Conservation (phyloP, 1,284 basidiomycete species). For the Moesziomyces sp. region DNA sequence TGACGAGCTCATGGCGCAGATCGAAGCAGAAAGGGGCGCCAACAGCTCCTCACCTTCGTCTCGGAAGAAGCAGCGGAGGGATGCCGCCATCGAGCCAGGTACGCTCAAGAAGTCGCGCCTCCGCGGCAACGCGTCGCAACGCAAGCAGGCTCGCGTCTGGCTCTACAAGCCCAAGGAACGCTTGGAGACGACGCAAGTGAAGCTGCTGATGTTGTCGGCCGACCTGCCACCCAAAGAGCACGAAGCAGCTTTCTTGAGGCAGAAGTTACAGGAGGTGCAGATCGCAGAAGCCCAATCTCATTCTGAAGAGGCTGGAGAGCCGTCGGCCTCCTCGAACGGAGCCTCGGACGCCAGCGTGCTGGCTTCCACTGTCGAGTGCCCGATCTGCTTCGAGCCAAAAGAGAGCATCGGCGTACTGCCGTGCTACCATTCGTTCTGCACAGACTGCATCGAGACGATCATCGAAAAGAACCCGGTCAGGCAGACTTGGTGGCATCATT, state of each 20-base stretch:
- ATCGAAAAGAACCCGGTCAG: conserved; percentile 18
- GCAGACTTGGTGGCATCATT: neutral
- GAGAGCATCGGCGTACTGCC: conserved; percentile 45
- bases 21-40: conserved; percentile 16
- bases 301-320: conserved; percentile 80
- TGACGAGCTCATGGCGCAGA: conserved; percentile 25
- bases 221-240: conserved; percentile 33
- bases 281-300: conserved; percentile 79
- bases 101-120: conserved; percentile 48
- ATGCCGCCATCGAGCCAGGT: conserved; percentile 20
- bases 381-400: conserved; percentile 42
- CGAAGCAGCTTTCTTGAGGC: conserved; percentile 40
- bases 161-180: conserved; percentile 47
- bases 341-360: neutral
- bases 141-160: conserved; percentile 38
- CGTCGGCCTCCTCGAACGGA: conserved; percentile 88
- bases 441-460: conserved; percentile 39
- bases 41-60: neutral
- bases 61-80: conserved; percentile 18
- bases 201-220: conserved; percentile 5
- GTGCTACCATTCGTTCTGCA: conserved; percentile 54
- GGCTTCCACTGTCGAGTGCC: conserved; percentile 27
- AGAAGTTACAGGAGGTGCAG: conserved; percentile 26
- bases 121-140: conserved; percentile 41
- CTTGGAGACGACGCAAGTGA: conserved; percentile 23